These are phyloP conservation scores for Camellia sinensis DNA, from an alignment of 148 eudicot species.

Conservation along the genomic window DNA sequence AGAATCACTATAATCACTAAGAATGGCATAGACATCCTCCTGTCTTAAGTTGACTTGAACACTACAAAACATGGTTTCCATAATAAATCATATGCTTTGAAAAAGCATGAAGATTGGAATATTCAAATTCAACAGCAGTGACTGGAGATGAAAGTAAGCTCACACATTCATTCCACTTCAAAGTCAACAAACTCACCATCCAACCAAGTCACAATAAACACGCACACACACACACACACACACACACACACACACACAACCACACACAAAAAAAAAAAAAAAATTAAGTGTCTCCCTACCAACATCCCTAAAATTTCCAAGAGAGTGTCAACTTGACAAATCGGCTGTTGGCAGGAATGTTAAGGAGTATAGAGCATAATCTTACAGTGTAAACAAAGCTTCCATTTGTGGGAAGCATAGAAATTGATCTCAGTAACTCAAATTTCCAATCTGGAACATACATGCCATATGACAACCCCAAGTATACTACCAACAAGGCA, in stretches of 20 bases:
- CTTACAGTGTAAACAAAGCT: conserved; percentile 42
- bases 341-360: not conserved
- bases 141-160: not conserved
- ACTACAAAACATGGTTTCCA: not conserved
- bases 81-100: not conserved
- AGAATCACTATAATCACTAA: not conserved
- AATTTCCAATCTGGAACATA: conserved; percentile 87
- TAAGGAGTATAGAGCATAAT: not conserved
- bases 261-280: too few relatives aligned
- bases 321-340: not conserved
- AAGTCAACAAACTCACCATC: not conserved
- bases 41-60: not conserved
- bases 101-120: conserved; percentile 1
- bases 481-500: conserved; percentile 42
- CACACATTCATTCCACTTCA: not conserved
- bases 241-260: not conserved
- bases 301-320: not conserved
- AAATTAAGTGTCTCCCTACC: not conserved
- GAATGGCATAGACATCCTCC: too few relatives aligned
- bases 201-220: not conserved
- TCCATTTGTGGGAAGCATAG: conserved; percentile 33
- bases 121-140: not conserved
- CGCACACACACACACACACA: too few relatives aligned
- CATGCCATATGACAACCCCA: conserved; percentile 62
- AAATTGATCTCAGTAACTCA: conserved; percentile 27